phyloP scores from a whole-genome alignment of 805 yeast genomes.

The Saccharomyces jurei region DNA sequence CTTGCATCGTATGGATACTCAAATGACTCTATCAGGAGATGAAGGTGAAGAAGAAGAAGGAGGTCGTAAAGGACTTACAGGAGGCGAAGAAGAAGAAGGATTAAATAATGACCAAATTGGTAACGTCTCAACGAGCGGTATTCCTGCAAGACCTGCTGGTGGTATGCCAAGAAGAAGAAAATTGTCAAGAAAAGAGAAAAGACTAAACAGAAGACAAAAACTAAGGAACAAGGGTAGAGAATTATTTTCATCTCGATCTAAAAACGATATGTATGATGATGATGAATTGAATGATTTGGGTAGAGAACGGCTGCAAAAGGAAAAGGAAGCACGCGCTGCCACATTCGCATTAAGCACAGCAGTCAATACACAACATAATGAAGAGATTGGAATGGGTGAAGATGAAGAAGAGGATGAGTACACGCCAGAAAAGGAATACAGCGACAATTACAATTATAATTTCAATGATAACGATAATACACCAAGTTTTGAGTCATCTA shows the following conservation, averaged over 20 bases:
- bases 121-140: conserved; percentile 54
- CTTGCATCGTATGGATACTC: conserved; percentile 73
- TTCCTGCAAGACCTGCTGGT: conserved; percentile 64
- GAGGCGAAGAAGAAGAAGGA: conserved; percentile 8
- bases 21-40: conserved; percentile 29
- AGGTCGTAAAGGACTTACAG: background rate
- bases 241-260: conserved; percentile 9
- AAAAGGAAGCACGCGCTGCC: conserved; percentile 37
- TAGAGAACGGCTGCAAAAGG: conserved; percentile 34
- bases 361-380: conserved; percentile 3
- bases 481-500: background rate
- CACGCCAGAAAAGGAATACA: conserved; percentile 2
- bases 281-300: conserved; percentile 26
- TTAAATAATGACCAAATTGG: conserved; percentile 6
- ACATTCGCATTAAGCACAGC: conserved; percentile 34
- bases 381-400: conserved; percentile 8
- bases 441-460: background rate
- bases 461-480: background rate
- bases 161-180: conserved; percentile 51
- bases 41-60: conserved; percentile 11
- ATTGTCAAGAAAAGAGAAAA: conserved; percentile 17
- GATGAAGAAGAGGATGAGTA: background rate
- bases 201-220: conserved; percentile 28
- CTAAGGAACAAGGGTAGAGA: conserved; percentile 29
- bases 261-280: conserved; percentile 10